phyloP scores from a whole-genome alignment of 2,329 filamentous ascomycete species.

The Talaromyces amestolkiae region DNA sequence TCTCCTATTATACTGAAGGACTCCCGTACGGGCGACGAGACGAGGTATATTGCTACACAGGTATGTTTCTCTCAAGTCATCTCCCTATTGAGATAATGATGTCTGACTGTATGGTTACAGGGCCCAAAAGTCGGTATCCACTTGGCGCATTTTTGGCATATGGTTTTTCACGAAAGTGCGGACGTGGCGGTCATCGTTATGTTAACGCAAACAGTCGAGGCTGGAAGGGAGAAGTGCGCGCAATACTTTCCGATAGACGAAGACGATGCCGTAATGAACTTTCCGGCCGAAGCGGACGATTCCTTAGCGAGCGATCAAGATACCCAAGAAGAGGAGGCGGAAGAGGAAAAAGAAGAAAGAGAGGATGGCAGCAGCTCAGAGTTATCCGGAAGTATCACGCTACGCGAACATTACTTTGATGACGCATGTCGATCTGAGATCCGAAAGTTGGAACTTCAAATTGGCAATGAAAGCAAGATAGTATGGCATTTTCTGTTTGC shows the following conservation, averaged over 20 bases:
- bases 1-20: slow-evolving; percentile 64
- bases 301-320: slow-evolving; percentile 22
- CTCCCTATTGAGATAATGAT: slow-evolving; percentile 19
- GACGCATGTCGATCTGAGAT: slow-evolving; percentile 63
- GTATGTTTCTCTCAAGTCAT: slow-evolving; percentile 29
- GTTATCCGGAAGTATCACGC: slow-evolving; percentile 66
- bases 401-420: slow-evolving; percentile 56
- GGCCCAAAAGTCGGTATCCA: slow-evolving; percentile 73
- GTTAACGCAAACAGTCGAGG: slow-evolving; percentile 86
- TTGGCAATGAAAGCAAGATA: slow-evolving; percentile 56
- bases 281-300: slow-evolving; percentile 35
- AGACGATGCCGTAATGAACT: slow-evolving; percentile 51
- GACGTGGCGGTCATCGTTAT: slow-evolving; percentile 84
- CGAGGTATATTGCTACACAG: slow-evolving; percentile 86
- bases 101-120: slow-evolving; percentile 31
- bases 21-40: slow-evolving; percentile 45
- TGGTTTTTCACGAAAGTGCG: slow-evolving; percentile 79
- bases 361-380: slow-evolving; percentile 62
- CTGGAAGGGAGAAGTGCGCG: slow-evolving; percentile 75
- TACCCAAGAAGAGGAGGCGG: slow-evolving; percentile 56
- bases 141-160: slow-evolving; percentile 85
- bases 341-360: slow-evolving; percentile 63
- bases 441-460: slow-evolving; percentile 62
- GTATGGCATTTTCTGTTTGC: slow-evolving; percentile 85
- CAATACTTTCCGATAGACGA: slow-evolving; percentile 73